phyloP scores from a whole-genome alignment of 768 basidiomycete genomes.

The Postia placenta region DNA sequence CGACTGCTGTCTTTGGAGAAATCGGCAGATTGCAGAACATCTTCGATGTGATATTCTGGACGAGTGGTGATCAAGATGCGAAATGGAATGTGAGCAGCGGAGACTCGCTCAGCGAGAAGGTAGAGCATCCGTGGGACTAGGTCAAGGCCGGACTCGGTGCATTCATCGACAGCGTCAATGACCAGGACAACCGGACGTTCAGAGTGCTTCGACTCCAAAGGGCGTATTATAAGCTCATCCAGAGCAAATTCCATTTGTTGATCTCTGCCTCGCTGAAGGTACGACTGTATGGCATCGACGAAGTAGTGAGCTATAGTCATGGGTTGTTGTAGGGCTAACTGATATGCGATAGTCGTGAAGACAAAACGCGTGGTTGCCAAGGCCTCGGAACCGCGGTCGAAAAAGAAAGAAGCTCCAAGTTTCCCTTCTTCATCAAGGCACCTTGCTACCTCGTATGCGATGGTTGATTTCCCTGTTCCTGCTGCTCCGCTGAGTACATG shows the following conservation, averaged over 20 bases:
- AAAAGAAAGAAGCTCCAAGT: slow-evolving; percentile 31
- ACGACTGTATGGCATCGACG: neutral
- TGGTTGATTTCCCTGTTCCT: slow-evolving; percentile 33
- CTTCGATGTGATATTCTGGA: neutral
- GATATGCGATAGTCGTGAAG: slow-evolving; percentile 27
- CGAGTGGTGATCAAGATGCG: slow-evolving; percentile 1
- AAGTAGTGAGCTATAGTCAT: slow-evolving; percentile 7
- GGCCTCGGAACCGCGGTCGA: slow-evolving; percentile 18
- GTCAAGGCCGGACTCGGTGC: slow-evolving; percentile 9
- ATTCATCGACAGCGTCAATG: slow-evolving; percentile 34
- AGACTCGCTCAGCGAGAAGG: neutral
- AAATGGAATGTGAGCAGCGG: neutral
- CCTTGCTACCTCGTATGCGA: slow-evolving; percentile 28
- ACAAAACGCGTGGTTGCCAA: slow-evolving; percentile 18
- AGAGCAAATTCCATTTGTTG: neutral
- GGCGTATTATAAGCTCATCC: slow-evolving; percentile 11
- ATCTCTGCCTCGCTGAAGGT: neutral
- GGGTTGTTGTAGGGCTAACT: slow-evolving; percentile 19
- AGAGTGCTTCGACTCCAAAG: neutral
- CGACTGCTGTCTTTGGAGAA: neutral
- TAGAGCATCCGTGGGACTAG: neutral
- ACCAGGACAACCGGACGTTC: slow-evolving; percentile 20
- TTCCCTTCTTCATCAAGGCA: slow-evolving; percentile 11
- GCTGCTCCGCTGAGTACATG: slow-evolving; percentile 28
- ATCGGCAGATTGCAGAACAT: neutral